Base-by-base conservation (phyloP, 495 filamentous ascomycete species). In the Cairneyella variabilis region DNA sequence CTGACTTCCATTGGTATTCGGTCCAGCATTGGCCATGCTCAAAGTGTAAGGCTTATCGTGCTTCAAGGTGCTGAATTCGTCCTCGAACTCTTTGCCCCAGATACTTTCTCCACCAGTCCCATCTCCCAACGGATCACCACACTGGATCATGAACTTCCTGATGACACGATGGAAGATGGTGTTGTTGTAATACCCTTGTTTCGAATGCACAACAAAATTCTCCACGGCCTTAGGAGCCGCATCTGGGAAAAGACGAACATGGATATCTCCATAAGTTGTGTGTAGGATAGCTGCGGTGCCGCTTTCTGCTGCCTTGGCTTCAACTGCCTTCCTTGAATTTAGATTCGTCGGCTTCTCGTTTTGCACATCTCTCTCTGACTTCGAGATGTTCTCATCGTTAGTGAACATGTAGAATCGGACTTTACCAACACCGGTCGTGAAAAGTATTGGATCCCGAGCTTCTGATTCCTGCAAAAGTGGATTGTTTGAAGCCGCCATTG, bases 331-430 rank as follows among this genome's bases (percentile, higher is more conserved):
- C 22, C 66, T 62, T 14, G 74, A 47, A 41, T 76, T 69, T 34
- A 76, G 67, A 36, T 75, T 72, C 2, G 71, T 77, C 4, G 92
- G 93, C 59, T 91, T 93, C 71, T 99, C 93, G 69, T 98, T 98
- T 59, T 96, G 90, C 20, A 97, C 74, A 64, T 98, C 93, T 57
- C 93, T 86, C 25, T 85, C 83, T 9, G 87, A 86, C 66, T 93
- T 95, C 53, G 84, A 85, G 53, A 95, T 79, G 3, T 90, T 81
- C 16, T 84, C 80, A 17, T 95, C 89, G 69, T 96, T 95, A 48
- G 88, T 96, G 71, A 96, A 99, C 78, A 97, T 89, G 76, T 97
- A 99, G 75, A 99, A 99, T 45, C 93, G 87, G 27, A 88, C 81
- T 68, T 97, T 99, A 56, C 84, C 88, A 21, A 85, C 83, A 1